Evolutionary conservation across 176 grass and related monocot genomes (phyloP).

Genomic region (Oryza glaberrima): DNA sequence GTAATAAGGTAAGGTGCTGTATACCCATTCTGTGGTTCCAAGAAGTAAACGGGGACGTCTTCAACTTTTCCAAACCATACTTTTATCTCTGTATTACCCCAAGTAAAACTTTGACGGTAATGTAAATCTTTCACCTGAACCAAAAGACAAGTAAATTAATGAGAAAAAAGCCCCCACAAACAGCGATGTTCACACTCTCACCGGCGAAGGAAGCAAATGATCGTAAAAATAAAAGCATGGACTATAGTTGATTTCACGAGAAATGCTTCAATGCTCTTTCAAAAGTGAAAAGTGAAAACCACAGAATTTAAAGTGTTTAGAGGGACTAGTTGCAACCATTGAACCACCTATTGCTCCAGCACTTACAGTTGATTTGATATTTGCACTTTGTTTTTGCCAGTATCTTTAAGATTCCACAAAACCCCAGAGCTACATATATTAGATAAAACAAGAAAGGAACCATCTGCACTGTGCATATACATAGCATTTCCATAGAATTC

Average conservation of each 20-base stretch:
- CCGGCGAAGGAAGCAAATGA: constrained; percentile 24
- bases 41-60: constrained; percentile 86
- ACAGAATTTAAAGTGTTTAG: constrained; percentile 9
- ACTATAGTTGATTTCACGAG: not conserved
- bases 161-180: not conserved
- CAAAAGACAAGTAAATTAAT: constrained; percentile 33
- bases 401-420: not conserved
- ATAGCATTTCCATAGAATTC: not conserved
- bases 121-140: constrained; percentile 86
- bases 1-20: not conserved
- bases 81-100: constrained; percentile 80
- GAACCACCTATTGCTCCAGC: not conserved
- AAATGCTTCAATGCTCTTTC: not conserved
- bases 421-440: not conserved
- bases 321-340: not conserved
- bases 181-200: not conserved
- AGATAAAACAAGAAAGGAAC: not conserved
- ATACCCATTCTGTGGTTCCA: constrained; percentile 98
- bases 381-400: not conserved
- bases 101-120: constrained; percentile 64
- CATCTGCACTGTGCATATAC: not conserved
- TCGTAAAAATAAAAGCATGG: constrained; percentile 11
- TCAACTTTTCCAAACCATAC: constrained; percentile 95
- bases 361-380: not conserved
- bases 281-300: constrained; percentile 1